These are phyloP conservation scores for Neurospora sp. DNA, from an alignment of 495 filamentous ascomycete species.

Conservation along the genomic window DNA sequence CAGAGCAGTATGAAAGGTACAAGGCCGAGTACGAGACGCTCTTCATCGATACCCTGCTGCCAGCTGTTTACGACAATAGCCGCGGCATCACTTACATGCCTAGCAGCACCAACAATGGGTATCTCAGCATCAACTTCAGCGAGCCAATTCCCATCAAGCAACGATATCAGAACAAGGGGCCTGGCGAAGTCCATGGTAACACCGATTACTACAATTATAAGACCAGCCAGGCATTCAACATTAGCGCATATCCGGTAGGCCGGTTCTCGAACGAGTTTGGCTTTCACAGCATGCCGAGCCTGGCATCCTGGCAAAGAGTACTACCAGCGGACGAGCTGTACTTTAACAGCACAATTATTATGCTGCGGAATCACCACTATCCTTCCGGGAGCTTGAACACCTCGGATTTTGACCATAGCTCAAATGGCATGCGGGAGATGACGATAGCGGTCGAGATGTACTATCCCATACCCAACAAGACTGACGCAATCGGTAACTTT, in stretches of 20 bases:
- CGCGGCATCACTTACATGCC: slow-evolving; percentile 59
- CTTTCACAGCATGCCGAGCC: slow-evolving; percentile 55
- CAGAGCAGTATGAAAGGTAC: slow-evolving; percentile 33
- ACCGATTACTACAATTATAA: slow-evolving; percentile 65
- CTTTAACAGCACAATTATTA: slow-evolving; percentile 51
- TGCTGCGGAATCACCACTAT: slow-evolving; percentile 58
- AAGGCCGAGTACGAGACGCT: slow-evolving; percentile 50
- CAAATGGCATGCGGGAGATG: slow-evolving; percentile 52
- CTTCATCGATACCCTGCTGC: slow-evolving; percentile 50
- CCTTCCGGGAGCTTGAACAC: slow-evolving; percentile 43
- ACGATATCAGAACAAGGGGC: slow-evolving; percentile 48
- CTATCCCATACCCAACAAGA: slow-evolving; percentile 52
- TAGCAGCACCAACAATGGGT: slow-evolving; percentile 58
- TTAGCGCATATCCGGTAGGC: slow-evolving; percentile 45
- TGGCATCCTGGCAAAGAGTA: slow-evolving; percentile 51
- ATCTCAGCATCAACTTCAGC: slow-evolving; percentile 46
- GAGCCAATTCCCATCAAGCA: slow-evolving; percentile 47
- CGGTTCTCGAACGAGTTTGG: slow-evolving; percentile 63
- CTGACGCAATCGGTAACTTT: slow-evolving; percentile 51
- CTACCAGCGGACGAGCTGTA: slow-evolving; percentile 39
- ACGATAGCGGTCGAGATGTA: slow-evolving; percentile 48
- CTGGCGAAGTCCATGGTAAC: slow-evolving; percentile 52
- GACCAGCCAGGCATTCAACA: slow-evolving; percentile 45
- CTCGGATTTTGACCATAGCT: slow-evolving; percentile 27
- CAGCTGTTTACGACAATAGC: slow-evolving; percentile 53